Evolutionary conservation across 306 rosid genomes (phyloP).

Genomic region (Crotalaria pallida): DNA sequence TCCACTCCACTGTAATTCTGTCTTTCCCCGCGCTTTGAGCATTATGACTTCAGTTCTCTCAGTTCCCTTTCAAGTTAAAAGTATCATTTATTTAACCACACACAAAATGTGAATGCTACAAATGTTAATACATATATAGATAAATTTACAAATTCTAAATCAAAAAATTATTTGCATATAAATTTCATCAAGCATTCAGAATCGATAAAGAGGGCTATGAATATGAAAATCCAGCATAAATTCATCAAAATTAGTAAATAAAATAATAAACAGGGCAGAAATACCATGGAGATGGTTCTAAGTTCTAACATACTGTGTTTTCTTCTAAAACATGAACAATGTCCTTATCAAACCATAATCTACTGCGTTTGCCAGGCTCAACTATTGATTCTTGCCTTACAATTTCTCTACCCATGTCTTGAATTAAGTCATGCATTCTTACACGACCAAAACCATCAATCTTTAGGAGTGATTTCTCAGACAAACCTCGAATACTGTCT

Average conservation of each 20-base stretch:
- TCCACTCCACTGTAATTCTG: neutral
- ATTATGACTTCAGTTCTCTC: neutral
- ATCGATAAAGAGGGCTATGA: neutral
- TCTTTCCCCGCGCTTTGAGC: neutral
- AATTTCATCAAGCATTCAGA: neutral
- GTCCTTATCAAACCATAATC: constrained; percentile 18
- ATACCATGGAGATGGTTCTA: neutral
- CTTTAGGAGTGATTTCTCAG: constrained; percentile 16
- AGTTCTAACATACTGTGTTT: neutral
- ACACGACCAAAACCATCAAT: neutral
- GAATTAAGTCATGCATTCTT: constrained; percentile 8
- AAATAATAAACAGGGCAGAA: neutral
- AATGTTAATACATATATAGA: too few relatives aligned
- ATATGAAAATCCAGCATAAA: neutral
- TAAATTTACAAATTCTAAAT: neutral
- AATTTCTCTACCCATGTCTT: constrained; percentile 18
- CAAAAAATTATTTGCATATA: too few relatives aligned
- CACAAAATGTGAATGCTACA: neutral
- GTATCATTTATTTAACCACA: neutral
- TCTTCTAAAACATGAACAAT: constrained; percentile 4
- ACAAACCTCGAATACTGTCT: neutral
- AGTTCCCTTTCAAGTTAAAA: neutral
- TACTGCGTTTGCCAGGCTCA: constrained; percentile 2
- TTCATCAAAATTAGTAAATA: neutral
- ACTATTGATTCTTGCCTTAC: neutral